Conservation (phyloP, 2,329 filamentous ascomycete species). For the Scytalidium sp. region DNA sequence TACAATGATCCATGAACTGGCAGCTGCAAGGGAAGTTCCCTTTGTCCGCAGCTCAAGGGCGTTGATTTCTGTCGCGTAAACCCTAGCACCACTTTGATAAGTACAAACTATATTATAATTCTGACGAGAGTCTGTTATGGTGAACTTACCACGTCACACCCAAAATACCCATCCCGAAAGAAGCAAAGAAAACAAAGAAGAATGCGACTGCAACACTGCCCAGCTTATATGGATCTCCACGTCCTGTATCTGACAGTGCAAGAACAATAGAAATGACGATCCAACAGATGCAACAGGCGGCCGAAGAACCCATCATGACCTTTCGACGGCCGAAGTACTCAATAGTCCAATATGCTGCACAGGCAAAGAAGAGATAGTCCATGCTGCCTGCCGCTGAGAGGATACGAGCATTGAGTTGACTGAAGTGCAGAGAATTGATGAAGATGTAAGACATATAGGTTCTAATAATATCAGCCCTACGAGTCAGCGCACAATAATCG, state of each 20-base stretch:
- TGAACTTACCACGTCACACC: neutral
- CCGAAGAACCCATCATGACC: neutral
- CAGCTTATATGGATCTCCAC: neutral
- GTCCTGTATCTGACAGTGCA: neutral
- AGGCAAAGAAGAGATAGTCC: conserved; percentile 2
- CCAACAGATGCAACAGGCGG: neutral
- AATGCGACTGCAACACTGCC: conserved; percentile 9
- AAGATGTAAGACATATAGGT: conserved; percentile 42
- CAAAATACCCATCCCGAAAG: conserved; percentile 33
- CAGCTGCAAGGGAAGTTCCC: conserved; percentile 48
- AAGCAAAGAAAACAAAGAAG: conserved; percentile 47
- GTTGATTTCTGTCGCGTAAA: conserved; percentile 54
- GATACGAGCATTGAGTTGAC: conserved; percentile 41
- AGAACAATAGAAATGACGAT: neutral
- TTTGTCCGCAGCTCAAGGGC: conserved; percentile 47
- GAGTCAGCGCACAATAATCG: no score
- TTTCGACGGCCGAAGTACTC: neutral
- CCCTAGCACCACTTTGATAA: conserved; percentile 49
- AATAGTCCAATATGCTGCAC: neutral
- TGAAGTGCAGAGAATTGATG: conserved; percentile 37
- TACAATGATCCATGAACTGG: conserved; percentile 22
- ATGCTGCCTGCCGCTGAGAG: conserved; percentile 18
- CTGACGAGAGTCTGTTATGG: no score
- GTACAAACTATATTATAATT: no score
- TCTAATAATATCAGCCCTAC: neutral